Percentiles rank a stretch among this genome's conserved stretches.
Evolutionary conservation across 768 basidiomycete species (phyloP).

Genomic region (Phallus indusiatus): DNA sequence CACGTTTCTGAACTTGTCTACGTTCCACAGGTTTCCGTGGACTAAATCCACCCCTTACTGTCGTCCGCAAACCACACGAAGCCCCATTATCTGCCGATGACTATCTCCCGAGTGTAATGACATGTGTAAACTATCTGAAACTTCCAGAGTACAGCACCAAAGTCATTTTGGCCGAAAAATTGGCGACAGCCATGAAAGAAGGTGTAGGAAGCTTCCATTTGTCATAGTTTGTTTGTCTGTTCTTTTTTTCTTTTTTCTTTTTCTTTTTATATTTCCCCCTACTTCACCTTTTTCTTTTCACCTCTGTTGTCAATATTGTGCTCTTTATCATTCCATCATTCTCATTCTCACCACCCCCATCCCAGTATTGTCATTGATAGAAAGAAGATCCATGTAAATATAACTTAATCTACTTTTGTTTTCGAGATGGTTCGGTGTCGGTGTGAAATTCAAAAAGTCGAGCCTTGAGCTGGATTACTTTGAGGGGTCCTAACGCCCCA

Average conservation of each 20-base stretch:
- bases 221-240: slow-evolving; percentile 40
- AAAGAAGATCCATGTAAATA: background rate
- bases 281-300: too few relatives aligned
- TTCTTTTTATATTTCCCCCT: background rate
- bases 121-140: slow-evolving; percentile 95
- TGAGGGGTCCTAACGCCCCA: too few relatives aligned
- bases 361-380: background rate
- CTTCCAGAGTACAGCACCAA: slow-evolving; percentile 91
- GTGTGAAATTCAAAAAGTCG: too few relatives aligned
- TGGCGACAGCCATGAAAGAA: slow-evolving; percentile 80
- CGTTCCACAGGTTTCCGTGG: slow-evolving; percentile 76
- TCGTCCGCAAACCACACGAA: slow-evolving; percentile 95
- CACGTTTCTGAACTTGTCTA: background rate
- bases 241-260: background rate
- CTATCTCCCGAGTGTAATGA: slow-evolving; percentile 97
- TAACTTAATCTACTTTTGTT: background rate
- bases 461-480: too few relatives aligned
- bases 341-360: too few relatives aligned
- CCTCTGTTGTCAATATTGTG: background rate
- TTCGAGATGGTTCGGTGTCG: background rate
- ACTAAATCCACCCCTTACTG: slow-evolving; percentile 86
- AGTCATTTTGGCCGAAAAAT: slow-evolving; percentile 72
- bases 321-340: background rate
- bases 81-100: slow-evolving; percentile 84
- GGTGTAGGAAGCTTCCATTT: slow-evolving; percentile 97